Evolutionary conservation across 805 yeast genomes (phyloP).

Genomic region (Metschnikowia kunwiensis): DNA sequence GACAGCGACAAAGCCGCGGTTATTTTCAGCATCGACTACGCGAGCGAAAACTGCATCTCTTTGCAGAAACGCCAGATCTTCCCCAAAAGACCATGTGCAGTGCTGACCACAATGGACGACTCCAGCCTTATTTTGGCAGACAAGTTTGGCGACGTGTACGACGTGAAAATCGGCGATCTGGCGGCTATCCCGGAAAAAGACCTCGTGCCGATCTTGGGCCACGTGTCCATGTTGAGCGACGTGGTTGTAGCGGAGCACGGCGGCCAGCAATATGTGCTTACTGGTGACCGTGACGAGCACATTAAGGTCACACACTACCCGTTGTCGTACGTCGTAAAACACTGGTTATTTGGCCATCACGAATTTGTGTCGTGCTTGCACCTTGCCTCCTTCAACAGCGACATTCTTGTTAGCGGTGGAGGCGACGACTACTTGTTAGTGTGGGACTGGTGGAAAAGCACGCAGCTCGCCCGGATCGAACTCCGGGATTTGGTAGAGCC

Average conservation of each 20-base stretch:
- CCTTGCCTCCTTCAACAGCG: constrained; percentile 50
- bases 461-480: constrained; percentile 47
- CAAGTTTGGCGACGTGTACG: constrained; percentile 93
- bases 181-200: constrained; percentile 40
- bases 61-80: constrained; percentile 69
- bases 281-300: constrained; percentile 96
- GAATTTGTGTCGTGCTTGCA: constrained; percentile 73
- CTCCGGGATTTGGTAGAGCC: constrained; percentile 38
- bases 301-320: constrained; percentile 82
- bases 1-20: constrained; percentile 82
- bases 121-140: constrained; percentile 70
- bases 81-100: constrained; percentile 91
- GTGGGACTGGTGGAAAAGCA: constrained; percentile 72
- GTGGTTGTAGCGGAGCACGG: constrained; percentile 43
- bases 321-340: constrained; percentile 68
- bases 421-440: constrained; percentile 74
- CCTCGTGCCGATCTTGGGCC: constrained; percentile 78
- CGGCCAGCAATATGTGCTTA: constrained; percentile 55
- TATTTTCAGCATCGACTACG: constrained; percentile 47
- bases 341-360: constrained; percentile 82
- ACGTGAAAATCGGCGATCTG: constrained; percentile 43
- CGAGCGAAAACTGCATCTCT: constrained; percentile 42
- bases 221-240: constrained; percentile 94
- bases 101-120: constrained; percentile 55
- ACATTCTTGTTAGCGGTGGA: constrained; percentile 75